Evolutionary conservation across 2,329 filamentous ascomycete genomes (phyloP).

Genomic region (Seiridium cupressi): DNA sequence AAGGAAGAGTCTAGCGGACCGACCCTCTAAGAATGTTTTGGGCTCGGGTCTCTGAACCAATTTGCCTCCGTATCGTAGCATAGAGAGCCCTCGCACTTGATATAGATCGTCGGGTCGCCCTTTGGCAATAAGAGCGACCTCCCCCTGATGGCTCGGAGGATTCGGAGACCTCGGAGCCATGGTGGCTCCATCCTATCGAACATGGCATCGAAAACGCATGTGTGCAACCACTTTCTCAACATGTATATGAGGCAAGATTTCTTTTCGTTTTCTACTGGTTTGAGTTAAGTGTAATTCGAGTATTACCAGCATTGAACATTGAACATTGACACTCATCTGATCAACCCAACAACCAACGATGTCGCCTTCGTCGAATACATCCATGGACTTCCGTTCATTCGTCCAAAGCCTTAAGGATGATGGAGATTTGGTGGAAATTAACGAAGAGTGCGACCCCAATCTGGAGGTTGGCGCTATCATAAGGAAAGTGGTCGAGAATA

Average conservation of each 20-base stretch:
- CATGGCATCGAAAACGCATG: background rate
- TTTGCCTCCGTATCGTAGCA: too few relatives aligned
- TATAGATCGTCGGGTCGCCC: too few relatives aligned
- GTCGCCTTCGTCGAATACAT: background rate
- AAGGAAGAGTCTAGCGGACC: too few relatives aligned
- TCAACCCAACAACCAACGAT: background rate
- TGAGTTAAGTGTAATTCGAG: too few relatives aligned
- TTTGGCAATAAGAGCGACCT: too few relatives aligned
- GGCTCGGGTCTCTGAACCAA: too few relatives aligned
- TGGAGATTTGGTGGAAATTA: slow-evolving; percentile 42
- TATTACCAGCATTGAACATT: too few relatives aligned
- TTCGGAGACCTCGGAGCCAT: background rate
- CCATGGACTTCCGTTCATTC: slow-evolving; percentile 38
- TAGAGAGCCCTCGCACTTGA: too few relatives aligned
- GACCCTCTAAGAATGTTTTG: too few relatives aligned
- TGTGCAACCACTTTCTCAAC: background rate
- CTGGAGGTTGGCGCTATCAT: slow-evolving; percentile 47
- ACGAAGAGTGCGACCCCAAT: slow-evolving; percentile 39
- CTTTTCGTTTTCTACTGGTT: background rate
- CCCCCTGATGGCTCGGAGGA: too few relatives aligned
- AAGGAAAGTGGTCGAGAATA: slow-evolving; percentile 39
- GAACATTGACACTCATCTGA: too few relatives aligned
- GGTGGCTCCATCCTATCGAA: background rate
- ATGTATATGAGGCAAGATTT: background rate
- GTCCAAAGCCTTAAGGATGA: slow-evolving; percentile 40